These are phyloP conservation scores for Pilasporangium apinafurcum DNA, from an alignment of 352 stramenopile species.

Conservation along the genomic window DNA sequence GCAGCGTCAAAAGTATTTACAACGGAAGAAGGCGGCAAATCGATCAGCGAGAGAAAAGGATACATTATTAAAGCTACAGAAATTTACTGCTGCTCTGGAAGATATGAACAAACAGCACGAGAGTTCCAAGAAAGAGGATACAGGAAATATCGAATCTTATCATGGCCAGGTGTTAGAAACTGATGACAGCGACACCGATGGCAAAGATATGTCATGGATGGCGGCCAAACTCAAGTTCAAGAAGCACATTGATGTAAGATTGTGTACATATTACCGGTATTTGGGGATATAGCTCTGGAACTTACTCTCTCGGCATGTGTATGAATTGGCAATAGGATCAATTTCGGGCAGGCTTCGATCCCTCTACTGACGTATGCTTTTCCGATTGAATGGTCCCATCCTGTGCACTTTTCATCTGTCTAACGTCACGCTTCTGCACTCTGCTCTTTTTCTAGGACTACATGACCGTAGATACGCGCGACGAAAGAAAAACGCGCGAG, in stretches of 20 bases:
- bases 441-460: constrained; percentile 39
- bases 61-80: constrained; percentile 59
- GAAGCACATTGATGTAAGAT: constrained; percentile 81
- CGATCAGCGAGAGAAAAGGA: constrained; percentile 53
- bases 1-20: constrained; percentile 63
- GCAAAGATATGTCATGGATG: constrained; percentile 75
- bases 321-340: constrained; percentile 36
- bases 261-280: too few species aligned
- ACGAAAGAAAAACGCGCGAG: too few species aligned
- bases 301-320: too few species aligned
- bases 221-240: constrained; percentile 86
- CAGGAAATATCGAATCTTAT: too few species aligned
- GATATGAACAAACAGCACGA: constrained; percentile 23
- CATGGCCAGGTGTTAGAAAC: constrained; percentile 63
- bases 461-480: constrained; percentile 57
- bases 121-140: constrained; percentile 2
- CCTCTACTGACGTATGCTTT: constrained; percentile 37
- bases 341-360: constrained; percentile 55
- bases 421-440: background rate
- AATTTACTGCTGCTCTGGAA: constrained; percentile 51
- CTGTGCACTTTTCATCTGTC: background rate
- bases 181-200: constrained; percentile 17
- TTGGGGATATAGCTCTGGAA: too few species aligned
- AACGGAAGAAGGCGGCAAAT: constrained; percentile 49
- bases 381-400: background rate